These are phyloP conservation scores for Penium margaritaceum DNA, from an alignment of 139 green algal genomes.

Conservation along the genomic window DNA sequence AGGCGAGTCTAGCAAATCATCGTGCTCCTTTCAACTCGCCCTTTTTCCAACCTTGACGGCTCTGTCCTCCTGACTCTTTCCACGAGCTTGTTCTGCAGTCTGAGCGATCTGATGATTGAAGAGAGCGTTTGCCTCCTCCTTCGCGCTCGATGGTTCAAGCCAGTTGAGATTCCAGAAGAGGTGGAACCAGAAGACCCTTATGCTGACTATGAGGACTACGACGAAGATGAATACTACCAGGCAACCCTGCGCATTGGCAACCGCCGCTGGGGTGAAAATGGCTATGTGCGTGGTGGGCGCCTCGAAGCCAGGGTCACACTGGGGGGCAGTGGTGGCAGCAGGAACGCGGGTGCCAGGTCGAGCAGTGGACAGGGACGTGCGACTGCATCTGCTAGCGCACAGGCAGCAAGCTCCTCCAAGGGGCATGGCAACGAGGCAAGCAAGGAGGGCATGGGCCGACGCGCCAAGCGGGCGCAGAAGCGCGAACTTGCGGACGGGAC, in stretches of 20 bases:
- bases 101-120: slow-evolving; percentile 66
- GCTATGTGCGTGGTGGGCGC: slow-evolving; percentile 54
- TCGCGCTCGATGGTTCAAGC: slow-evolving; percentile 69
- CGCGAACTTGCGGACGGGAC: no score
- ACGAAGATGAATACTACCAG: slow-evolving; percentile 61
- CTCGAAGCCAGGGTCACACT: no score
- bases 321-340: no score
- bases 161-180: slow-evolving; percentile 47
- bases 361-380: background rate
- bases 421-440: no score
- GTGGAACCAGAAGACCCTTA: slow-evolving; percentile 38
- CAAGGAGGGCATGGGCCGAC: background rate
- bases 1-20: background rate
- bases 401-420: background rate
- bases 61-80: background rate
- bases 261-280: slow-evolving; percentile 65
- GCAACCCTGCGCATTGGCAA: slow-evolving; percentile 69
- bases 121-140: slow-evolving; percentile 73
- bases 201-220: slow-evolving; percentile 56
- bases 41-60: no score
- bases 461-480: background rate
- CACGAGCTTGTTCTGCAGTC: slow-evolving; percentile 32
- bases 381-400: background rate
- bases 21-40: background rate
- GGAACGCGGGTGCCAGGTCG: no score